These are phyloP conservation scores for Citrus australasica DNA, from an alignment of 345 rosid genomes.

Conservation along the genomic window DNA sequence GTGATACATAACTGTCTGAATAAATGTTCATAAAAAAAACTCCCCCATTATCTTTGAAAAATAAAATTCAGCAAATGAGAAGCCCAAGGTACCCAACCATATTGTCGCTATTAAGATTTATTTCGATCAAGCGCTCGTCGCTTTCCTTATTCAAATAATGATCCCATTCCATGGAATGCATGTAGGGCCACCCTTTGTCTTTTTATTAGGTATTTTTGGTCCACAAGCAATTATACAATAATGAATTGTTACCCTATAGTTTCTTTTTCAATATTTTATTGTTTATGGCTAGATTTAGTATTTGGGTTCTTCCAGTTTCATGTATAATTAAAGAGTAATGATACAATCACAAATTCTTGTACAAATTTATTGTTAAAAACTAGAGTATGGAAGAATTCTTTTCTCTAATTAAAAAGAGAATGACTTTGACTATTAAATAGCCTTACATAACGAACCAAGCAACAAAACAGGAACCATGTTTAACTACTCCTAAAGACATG, in stretches of 20 bases:
- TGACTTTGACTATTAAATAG: too few relatives aligned
- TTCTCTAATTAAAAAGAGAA: too few relatives aligned
- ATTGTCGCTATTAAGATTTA: background rate
- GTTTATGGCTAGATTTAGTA: conserved; percentile 10
- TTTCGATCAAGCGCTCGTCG: conserved; percentile 12
- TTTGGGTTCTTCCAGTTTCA: background rate
- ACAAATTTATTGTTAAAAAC: too few relatives aligned
- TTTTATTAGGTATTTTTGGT: conserved; percentile 10
- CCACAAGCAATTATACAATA: conserved; percentile 10
- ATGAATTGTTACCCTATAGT: background rate
- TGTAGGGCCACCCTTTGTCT: background rate
- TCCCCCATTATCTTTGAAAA: background rate
- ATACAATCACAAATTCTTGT: too few relatives aligned
- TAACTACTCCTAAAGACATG: too few relatives aligned
- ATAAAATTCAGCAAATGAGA: background rate
- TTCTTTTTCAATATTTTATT: background rate
- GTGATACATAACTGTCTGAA: background rate
- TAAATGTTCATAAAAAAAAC: background rate
- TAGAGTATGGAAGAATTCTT: too few relatives aligned
- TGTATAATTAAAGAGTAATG: background rate
- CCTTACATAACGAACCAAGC: too few relatives aligned
- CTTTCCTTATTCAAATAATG: conserved; percentile 18
- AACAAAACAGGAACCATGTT: too few relatives aligned
- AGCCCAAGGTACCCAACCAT: background rate
- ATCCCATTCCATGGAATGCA: background rate